phyloP scores from a whole-genome alignment of 179 eudicot species.

The Kewa caespitosa region DNA sequence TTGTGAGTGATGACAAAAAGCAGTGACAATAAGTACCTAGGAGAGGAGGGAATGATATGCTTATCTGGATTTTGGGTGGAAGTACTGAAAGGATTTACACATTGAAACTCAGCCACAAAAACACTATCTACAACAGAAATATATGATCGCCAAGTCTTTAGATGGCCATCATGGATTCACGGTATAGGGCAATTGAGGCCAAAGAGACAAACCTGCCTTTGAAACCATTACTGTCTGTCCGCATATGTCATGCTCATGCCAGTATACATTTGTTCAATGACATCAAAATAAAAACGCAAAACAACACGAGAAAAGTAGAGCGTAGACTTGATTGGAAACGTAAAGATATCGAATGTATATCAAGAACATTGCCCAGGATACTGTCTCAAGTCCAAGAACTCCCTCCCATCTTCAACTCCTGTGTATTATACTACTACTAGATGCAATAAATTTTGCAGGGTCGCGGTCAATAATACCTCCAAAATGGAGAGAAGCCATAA shows the following conservation, averaged over 20 bases:
- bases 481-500: too few species aligned
- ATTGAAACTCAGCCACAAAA: constrained; percentile 36
- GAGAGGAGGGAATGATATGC: constrained; percentile 18
- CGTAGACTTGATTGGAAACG: too few species aligned
- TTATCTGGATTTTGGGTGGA: constrained; percentile 30
- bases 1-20: constrained; percentile 8
- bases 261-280: too few species aligned
- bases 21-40: neutral
- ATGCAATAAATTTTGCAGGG: too few species aligned
- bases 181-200: neutral
- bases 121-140: constrained; percentile 32
- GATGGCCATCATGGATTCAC: neutral
- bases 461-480: too few species aligned
- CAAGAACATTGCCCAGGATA: too few species aligned
- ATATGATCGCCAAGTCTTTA: constrained; percentile 24
- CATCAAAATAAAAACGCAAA: too few species aligned
- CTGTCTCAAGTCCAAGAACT: too few species aligned
- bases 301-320: too few species aligned
- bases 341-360: too few species aligned
- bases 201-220: neutral
- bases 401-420: too few species aligned
- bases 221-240: neutral
- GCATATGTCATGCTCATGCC: neutral
- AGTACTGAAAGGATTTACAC: neutral
- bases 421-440: too few species aligned